Percentiles rank a stretch among this genome's conserved stretches.
Evolutionary conservation across 202 grass and related monocot species (phyloP).

Genomic region (Setaria viridis): DNA sequence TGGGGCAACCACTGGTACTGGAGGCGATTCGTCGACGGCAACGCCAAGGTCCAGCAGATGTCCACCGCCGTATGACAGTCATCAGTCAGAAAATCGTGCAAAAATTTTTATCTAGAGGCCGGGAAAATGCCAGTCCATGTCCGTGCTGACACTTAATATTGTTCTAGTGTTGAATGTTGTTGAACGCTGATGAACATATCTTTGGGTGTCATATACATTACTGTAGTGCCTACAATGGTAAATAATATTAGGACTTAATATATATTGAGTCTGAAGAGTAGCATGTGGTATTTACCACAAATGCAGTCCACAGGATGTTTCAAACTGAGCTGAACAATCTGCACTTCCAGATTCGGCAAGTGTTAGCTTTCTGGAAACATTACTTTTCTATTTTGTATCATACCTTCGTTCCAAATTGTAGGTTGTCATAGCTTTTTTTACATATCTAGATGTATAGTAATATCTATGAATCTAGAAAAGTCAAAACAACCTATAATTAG

Average conservation of each 20-base stretch:
- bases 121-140: neutral
- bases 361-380: no score
- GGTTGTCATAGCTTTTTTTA: no score
- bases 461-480: no score
- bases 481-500: no score
- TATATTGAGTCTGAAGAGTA: neutral
- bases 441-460: no score
- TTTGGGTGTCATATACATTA: neutral
- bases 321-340: neutral
- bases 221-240: neutral
- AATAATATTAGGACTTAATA: neutral
- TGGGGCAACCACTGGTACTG: constrained; percentile 69
- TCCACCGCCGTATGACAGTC: constrained; percentile 38
- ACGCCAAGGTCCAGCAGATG: neutral
- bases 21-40: constrained; percentile 39
- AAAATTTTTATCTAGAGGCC: neutral
- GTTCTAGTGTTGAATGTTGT: neutral
- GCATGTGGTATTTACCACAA: neutral
- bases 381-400: no score
- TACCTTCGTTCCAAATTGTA: no score
- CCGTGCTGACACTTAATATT: neutral
- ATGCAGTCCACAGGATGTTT: neutral
- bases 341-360: no score
- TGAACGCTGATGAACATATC: neutral
- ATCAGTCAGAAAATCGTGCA: neutral